These are phyloP conservation scores for Hortiboletus campestris DNA, from an alignment of 768 basidiomycete species.

Conservation along the genomic window DNA sequence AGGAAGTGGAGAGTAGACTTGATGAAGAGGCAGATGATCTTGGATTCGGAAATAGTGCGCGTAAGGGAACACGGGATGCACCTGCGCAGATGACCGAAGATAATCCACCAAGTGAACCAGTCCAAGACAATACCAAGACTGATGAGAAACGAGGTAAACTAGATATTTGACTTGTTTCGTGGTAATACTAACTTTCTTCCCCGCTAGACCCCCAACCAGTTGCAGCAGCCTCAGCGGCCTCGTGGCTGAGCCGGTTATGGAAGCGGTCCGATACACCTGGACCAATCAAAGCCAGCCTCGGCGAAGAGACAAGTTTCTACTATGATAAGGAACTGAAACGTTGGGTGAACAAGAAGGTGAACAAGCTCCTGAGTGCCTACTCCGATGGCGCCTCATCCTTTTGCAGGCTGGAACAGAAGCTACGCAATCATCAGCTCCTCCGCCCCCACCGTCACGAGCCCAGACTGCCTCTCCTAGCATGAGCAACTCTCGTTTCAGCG, in stretches of 20 bases:
- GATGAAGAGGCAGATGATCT: slow-evolving; percentile 81
- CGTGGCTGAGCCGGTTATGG: slow-evolving; percentile 86
- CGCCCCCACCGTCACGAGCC: slow-evolving; percentile 79
- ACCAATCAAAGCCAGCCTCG: slow-evolving; percentile 88
- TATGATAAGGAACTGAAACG: slow-evolving; percentile 94
- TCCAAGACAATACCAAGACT: slow-evolving; percentile 14
- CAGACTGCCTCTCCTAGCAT: slow-evolving; percentile 82
- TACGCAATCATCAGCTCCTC: slow-evolving; percentile 52
- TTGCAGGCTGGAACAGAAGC: slow-evolving; percentile 53
- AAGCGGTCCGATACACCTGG: slow-evolving; percentile 62
- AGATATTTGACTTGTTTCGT: neutral
- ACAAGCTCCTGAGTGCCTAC: slow-evolving; percentile 6
- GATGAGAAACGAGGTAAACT: slow-evolving; percentile 34
- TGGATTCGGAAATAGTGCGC: slow-evolving; percentile 78
- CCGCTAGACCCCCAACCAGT: slow-evolving; percentile 12
- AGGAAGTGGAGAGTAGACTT: slow-evolving; percentile 8
- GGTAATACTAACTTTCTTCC: neutral
- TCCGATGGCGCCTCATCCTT: neutral
- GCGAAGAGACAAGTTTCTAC: slow-evolving; percentile 86
- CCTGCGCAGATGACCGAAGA: slow-evolving; percentile 30
- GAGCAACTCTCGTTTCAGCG: slow-evolving; percentile 35
- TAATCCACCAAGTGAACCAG: slow-evolving; percentile 19
- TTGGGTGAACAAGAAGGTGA: slow-evolving; percentile 94
- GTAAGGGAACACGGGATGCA: slow-evolving; percentile 33
- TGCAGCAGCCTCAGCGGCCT: slow-evolving; percentile 40